These are phyloP conservation scores for Nemania abortiva DNA, from an alignment of 2,329 filamentous ascomycete species.

Conservation along the genomic window DNA sequence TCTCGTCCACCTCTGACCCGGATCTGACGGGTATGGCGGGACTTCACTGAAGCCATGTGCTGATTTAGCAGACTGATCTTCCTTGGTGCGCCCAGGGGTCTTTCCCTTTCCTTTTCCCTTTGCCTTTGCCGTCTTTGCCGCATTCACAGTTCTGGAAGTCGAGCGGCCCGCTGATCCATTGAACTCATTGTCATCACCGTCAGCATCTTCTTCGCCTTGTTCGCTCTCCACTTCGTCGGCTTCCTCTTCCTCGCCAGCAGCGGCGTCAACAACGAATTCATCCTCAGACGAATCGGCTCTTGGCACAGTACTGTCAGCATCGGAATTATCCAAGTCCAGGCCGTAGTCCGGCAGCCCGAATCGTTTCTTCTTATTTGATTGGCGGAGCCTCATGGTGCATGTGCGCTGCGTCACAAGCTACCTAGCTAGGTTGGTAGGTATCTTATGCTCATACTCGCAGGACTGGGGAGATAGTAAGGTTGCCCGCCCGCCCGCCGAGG, in stretches of 20 bases:
- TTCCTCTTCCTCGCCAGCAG: conserved; percentile 31
- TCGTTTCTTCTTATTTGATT: conserved; percentile 48
- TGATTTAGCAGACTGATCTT: conserved; percentile 34
- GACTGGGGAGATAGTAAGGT: conserved; percentile 28
- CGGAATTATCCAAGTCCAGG: conserved; percentile 41
- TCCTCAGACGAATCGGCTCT: conserved; percentile 45
- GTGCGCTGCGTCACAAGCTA: conserved; percentile 33
- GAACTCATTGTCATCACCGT: conserved; percentile 1
- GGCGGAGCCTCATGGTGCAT: conserved; percentile 49
- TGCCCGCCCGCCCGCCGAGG: conserved; percentile 1
- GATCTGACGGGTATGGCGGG: conserved; percentile 50
- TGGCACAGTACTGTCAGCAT: conserved; percentile 41
- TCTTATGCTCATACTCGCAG: conserved; percentile 18
- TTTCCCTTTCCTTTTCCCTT: conserved; percentile 19
- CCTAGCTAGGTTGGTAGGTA: conserved; percentile 23
- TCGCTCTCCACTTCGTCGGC: conserved; percentile 25
- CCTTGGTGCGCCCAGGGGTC: conserved; percentile 32
- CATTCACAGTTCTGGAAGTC: conserved; percentile 12
- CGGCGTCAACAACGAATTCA: conserved; percentile 45
- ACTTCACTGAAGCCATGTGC: conserved; percentile 43
- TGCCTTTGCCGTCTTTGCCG: conserved; percentile 14
- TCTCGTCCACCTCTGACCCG: conserved; percentile 51
- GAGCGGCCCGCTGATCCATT: background rate
- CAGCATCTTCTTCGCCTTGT: conserved; percentile 17
- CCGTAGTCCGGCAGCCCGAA: conserved; percentile 44